These are phyloP conservation scores for Cordyceps militaris DNA, from an alignment of 2,329 filamentous ascomycete species.

Conservation along the genomic window DNA sequence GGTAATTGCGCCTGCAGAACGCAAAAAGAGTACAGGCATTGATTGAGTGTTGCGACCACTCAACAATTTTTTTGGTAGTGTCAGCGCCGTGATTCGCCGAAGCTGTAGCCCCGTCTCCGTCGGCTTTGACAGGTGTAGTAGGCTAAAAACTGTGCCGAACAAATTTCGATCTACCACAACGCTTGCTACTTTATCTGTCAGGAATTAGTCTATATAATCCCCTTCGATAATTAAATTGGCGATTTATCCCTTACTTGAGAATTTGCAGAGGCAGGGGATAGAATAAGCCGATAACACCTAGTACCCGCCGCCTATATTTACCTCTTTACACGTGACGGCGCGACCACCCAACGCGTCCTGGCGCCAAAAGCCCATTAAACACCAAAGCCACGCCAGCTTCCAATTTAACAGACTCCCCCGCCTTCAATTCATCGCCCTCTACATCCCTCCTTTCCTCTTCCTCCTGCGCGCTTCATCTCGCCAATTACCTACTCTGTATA, in stretches of 20 bases:
- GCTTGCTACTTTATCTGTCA: no score
- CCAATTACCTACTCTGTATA: conserved; percentile 15
- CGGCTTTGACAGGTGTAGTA: neutral
- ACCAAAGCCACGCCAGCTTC: neutral
- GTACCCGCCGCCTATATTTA: neutral
- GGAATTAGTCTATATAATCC: no score
- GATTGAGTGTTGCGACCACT: conserved; percentile 9
- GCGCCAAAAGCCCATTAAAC: conserved; percentile 6
- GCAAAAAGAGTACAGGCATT: neutral
- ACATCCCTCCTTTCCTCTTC: neutral
- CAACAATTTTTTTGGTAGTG: conserved; percentile 13
- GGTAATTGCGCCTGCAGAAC: neutral
- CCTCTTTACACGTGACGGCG: conserved; percentile 26
- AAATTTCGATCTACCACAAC: no score
- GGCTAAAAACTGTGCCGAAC: no score
- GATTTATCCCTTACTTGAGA: no score
- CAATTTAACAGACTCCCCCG: neutral
- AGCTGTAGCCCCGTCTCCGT: conserved; percentile 11
- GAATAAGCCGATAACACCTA: neutral
- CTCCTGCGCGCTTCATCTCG: neutral
- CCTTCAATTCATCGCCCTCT: neutral
- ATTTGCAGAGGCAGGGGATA: neutral
- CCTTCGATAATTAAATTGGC: no score
- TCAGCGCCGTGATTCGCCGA: conserved; percentile 18
- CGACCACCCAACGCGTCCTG: conserved; percentile 14